phyloP scores from a whole-genome alignment of 2,329 filamentous ascomycete genomes.

The Chrysosporium queenslandicum region DNA sequence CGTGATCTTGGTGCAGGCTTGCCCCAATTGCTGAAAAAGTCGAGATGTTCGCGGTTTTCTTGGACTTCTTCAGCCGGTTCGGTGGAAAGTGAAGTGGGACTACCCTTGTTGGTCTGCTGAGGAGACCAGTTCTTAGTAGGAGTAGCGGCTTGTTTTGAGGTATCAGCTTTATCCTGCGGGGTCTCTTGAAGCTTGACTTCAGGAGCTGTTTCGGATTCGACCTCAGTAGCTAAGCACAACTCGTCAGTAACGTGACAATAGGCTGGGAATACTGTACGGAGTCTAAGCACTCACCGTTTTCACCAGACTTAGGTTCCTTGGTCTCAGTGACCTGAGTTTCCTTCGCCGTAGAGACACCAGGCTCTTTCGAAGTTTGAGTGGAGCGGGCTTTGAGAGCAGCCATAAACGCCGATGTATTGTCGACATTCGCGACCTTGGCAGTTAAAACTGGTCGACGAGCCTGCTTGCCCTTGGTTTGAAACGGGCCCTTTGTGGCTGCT shows the following conservation, averaged over 20 bases:
- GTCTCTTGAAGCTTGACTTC: neutral
- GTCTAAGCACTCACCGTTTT: slow-evolving; percentile 1
- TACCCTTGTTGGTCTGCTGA: neutral
- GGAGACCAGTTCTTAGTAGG: neutral
- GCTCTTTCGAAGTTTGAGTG: neutral
- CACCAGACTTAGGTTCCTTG: neutral
- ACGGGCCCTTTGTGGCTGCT: too few species aligned
- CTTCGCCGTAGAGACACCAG: neutral
- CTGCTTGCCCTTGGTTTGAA: too few species aligned
- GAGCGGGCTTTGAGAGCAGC: slow-evolving; percentile 21
- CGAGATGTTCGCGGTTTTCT: slow-evolving; percentile 25
- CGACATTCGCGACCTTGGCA: slow-evolving; percentile 9
- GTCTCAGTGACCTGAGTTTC: neutral
- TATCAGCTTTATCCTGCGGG: neutral
- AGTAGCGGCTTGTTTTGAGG: neutral
- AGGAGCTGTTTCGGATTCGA: too few species aligned
- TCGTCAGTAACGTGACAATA: neutral
- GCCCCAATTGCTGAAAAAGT: slow-evolving; percentile 28
- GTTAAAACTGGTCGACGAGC: neutral
- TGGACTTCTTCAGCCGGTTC: slow-evolving; percentile 12
- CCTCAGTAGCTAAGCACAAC: neutral
- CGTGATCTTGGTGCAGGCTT: slow-evolving; percentile 21
- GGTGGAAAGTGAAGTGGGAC: neutral
- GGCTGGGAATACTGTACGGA: neutral
- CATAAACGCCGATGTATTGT: slow-evolving; percentile 25